Evolutionary conservation across 306 rosid genomes (phyloP).

Genomic region (Ormosia emarginata): DNA sequence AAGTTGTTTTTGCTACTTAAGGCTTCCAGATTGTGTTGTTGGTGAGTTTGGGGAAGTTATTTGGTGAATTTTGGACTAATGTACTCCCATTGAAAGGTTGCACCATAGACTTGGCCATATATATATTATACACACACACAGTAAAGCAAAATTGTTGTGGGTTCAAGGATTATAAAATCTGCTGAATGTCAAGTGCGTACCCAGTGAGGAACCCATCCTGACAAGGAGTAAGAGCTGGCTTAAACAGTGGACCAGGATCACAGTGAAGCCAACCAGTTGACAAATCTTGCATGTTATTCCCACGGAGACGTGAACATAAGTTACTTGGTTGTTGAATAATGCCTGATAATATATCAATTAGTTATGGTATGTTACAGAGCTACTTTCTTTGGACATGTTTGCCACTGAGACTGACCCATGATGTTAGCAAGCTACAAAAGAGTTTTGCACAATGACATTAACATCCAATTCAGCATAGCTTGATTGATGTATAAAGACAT

Average conservation of each 20-base stretch:
- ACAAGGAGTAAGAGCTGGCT: conserved; percentile 58
- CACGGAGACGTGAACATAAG: conserved; percentile 19
- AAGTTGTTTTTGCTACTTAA: neutral
- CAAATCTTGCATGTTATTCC: conserved; percentile 67
- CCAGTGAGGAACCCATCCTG: conserved; percentile 73
- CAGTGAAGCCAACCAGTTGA: conserved; percentile 92
- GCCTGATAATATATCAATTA: conserved; percentile 1
- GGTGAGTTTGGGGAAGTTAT: neutral
- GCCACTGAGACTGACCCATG: conserved; percentile 88
- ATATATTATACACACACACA: neutral
- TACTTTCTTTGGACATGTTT: conserved; percentile 98
- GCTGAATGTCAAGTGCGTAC: conserved; percentile 44
- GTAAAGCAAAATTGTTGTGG: neutral
- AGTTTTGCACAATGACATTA: conserved; percentile 25
- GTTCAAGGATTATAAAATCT: conserved; percentile 9
- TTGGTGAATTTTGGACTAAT: neutral
- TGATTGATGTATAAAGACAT: neutral
- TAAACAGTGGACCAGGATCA: conserved; percentile 91
- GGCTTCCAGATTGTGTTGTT: neutral
- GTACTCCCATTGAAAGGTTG: neutral
- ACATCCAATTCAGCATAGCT: conserved; percentile 19
- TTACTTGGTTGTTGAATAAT: conserved; percentile 14
- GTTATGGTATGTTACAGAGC: conserved; percentile 16
- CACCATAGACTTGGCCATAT: neutral
- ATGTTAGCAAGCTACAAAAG: conserved; percentile 80